Percentiles rank a stretch among this genome's conserved stretches.
Conservation (phyloP, 176 grass and related monocot species). For the Tuctoria greenei region DNA sequence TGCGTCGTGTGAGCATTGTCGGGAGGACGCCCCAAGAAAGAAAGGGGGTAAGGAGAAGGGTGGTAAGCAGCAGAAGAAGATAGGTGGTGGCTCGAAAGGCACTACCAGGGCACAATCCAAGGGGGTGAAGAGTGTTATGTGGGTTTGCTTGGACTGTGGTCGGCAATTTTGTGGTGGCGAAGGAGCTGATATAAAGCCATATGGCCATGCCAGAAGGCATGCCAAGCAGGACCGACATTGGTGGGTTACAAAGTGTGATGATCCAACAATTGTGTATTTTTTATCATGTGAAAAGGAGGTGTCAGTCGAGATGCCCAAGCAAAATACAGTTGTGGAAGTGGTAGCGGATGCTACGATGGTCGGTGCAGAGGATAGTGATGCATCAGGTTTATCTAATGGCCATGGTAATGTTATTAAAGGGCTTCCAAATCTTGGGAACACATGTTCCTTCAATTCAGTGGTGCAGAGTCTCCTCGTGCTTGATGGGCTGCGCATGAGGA, state of each 20-base stretch:
- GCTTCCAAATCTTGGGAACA: constrained; percentile 85
- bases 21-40: constrained; percentile 53
- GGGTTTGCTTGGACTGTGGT: constrained; percentile 87
- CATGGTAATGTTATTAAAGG: constrained; percentile 66
- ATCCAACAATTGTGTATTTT: constrained; percentile 59
- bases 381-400: constrained; percentile 15
- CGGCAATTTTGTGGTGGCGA: constrained; percentile 74
- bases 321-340: constrained; percentile 32
- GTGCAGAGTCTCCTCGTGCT: constrained; percentile 77
- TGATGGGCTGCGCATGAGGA: constrained; percentile 64
- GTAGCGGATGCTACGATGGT: constrained; percentile 18
- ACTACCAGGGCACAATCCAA: constrained; percentile 44
- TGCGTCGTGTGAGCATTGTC: constrained; percentile 73
- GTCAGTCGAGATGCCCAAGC: constrained; percentile 56
- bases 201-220: constrained; percentile 90
- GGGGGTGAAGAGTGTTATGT: constrained; percentile 37
- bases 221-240: constrained; percentile 84
- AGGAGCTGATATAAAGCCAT: constrained; percentile 58
- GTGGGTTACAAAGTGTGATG: constrained; percentile 58
- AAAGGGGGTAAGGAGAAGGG: constrained; percentile 53
- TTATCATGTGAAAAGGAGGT: constrained; percentile 67
- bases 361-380: constrained; percentile 21
- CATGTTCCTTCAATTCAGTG: constrained; percentile 94
- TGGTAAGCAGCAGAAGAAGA: constrained; percentile 78
- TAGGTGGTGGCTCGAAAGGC: constrained; percentile 35